A percentile compares a stretch with the other conserved stretches of the same genome.
These are phyloP conservation scores for Hanseniaspora lachancei DNA, from an alignment of 805 yeast species.

Conservation along the genomic window DNA sequence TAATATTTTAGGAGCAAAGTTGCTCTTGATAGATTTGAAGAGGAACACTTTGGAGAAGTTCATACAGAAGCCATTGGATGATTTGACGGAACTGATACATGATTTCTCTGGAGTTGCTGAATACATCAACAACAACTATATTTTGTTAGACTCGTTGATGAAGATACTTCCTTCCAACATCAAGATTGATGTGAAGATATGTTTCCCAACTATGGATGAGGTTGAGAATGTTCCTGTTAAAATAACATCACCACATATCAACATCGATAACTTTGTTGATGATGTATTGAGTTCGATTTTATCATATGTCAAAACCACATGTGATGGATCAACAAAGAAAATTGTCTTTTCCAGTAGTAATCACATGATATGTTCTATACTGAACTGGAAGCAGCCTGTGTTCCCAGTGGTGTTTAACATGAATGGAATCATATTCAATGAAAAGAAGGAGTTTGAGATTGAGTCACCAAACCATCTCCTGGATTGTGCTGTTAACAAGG, in stretches of 20 bases:
- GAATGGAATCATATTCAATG: constrained; percentile 40
- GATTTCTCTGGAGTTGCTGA: constrained; percentile 20
- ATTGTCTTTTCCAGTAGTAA: constrained; percentile 76
- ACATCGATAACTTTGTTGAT: constrained; percentile 67
- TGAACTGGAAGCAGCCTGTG: constrained; percentile 98
- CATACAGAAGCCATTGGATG: constrained; percentile 21
- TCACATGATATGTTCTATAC: constrained; percentile 78
- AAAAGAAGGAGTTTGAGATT: constrained; percentile 16
- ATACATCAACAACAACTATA: constrained; percentile 30
- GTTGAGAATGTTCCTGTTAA: constrained; percentile 31
- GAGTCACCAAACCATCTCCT: constrained; percentile 25
- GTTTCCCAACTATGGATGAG: constrained; percentile 56
- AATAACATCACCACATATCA: constrained; percentile 31
- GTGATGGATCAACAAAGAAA: constrained; percentile 39
- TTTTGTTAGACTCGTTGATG: constrained; percentile 51
- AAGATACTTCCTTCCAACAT: constrained; percentile 42
- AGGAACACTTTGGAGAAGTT: constrained; percentile 25
- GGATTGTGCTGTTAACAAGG: constrained; percentile 9
- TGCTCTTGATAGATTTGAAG: constrained; percentile 49
- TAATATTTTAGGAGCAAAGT: constrained; percentile 32
- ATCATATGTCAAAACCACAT: constrained; percentile 50
- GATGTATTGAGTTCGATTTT: constrained; percentile 57
- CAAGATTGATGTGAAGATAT: constrained; percentile 59
- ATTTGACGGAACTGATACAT: constrained; percentile 19
- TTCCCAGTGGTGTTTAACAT: constrained; percentile 83